Conservation (phyloP, 2,329 filamentous ascomycete genomes). For the Escovopsis sp. region DNA sequence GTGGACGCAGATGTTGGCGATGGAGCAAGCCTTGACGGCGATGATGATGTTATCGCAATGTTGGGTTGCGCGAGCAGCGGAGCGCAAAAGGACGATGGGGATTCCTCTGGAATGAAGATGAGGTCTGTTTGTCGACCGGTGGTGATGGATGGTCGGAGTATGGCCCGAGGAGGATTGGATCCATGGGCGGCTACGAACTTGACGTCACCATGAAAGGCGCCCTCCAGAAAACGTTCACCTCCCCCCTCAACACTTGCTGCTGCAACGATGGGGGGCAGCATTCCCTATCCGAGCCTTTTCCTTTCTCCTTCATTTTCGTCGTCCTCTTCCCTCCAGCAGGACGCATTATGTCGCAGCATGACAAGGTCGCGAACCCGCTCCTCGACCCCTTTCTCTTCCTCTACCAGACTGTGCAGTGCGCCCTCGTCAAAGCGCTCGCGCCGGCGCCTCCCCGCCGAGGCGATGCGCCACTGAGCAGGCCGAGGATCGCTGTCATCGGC, state of each 20-base stretch:
- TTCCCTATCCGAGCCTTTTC: background rate
- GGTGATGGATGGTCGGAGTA: background rate
- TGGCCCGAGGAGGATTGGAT: no score
- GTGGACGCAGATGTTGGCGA: background rate
- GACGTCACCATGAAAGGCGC: conserved; percentile 14
- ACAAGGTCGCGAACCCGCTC: conserved; percentile 20
- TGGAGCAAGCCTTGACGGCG: background rate
- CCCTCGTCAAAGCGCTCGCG: conserved; percentile 49
- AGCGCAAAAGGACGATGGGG: background rate
- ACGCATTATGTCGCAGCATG: conserved; percentile 1
- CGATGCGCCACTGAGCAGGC: conserved; percentile 37
- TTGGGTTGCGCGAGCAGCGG: background rate
- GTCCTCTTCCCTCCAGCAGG: background rate
- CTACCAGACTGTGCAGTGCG: conserved; percentile 50
- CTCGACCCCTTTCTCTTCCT: conserved; percentile 43
- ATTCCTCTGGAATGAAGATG: no score
- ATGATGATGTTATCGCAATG: background rate
- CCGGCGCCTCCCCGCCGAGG: conserved; percentile 48
- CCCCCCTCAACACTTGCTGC: no score
- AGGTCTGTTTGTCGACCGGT: background rate
- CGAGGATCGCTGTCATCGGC: conserved; percentile 54
- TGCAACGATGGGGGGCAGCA: no score
- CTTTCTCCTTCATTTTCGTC: background rate
- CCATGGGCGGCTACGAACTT: conserved; percentile 4
- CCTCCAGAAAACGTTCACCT: no score